Conservation (phyloP, 176 grass and related monocot genomes). For the Tillandsia leiboldiana region DNA sequence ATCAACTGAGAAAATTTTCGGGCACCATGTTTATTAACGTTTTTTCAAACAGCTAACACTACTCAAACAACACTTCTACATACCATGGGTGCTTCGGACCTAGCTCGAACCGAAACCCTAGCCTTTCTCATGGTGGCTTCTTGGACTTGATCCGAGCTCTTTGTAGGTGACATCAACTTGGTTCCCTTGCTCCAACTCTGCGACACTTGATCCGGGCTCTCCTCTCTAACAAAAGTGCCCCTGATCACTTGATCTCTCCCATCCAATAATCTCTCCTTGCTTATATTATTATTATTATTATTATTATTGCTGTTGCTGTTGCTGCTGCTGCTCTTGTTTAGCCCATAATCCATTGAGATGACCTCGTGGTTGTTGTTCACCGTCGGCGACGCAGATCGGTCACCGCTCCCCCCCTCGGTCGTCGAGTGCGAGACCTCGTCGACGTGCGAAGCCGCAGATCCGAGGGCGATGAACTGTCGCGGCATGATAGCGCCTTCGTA, state of each 20-base stretch:
- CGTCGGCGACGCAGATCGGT: constrained; percentile 21
- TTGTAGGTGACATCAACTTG: constrained; percentile 12
- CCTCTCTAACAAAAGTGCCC: constrained; percentile 10
- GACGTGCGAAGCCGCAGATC: background rate
- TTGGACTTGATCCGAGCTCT: constrained; percentile 38
- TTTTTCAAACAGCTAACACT: too few species aligned
- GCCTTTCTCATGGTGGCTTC: constrained; percentile 36
- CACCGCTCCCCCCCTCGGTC: constrained; percentile 44
- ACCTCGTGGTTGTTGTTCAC: constrained; percentile 31
- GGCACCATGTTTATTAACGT: too few species aligned
- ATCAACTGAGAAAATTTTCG: background rate
- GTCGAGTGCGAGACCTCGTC: constrained; percentile 69
- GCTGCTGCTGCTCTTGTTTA: too few species aligned
- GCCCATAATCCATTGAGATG: background rate
- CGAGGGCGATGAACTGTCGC: constrained; percentile 49
- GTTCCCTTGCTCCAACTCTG: background rate
- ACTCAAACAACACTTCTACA: background rate
- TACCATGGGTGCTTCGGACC: constrained; percentile 47
- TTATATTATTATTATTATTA: too few species aligned
- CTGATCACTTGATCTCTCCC: background rate
- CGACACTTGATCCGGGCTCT: constrained; percentile 17
- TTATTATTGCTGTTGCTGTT: too few species aligned
- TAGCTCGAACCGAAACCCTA: constrained; percentile 46
- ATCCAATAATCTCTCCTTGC: too few species aligned
- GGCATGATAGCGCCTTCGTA: constrained; percentile 30